Evolutionary conservation across 257 asterid species (phyloP), one percentile per base, ranked within the genome.

Genomic region (Jaltomata sinuosa): DNA sequence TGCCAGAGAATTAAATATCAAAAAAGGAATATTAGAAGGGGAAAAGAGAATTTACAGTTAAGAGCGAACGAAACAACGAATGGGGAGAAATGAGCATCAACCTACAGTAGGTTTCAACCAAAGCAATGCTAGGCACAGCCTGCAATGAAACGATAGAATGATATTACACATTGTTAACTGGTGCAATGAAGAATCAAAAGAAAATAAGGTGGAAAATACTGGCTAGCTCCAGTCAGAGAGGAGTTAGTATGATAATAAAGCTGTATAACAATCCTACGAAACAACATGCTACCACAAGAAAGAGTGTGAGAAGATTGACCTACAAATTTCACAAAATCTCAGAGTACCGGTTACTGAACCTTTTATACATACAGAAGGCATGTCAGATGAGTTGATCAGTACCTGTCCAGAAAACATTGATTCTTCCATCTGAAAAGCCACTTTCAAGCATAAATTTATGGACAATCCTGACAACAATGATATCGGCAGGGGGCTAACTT

Each of bases 321-420:
- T 22, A 10, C 14, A 45, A 42, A 40, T 57, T 40, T 40, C 34
- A 72, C 38, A 71, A 71, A 71, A 27, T 74, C 59, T 7, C 12
- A 47, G 34, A 9, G 59, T 74, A 15, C 9, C 2, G n/a, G 15
- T 74, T 45, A 25, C 38, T 15, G 32, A 45, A 25, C 25, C 1
- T 45, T 22, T 12, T 47, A 7, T 74, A 72, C 15, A 74, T 72
- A 40, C 8, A 72, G 80, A 72, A 42, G 80, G 19, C 6, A 45
- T 25, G 57, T 1, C 50, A 74, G 53, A 15, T 7, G 81, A 74
- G 36, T 74, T 74, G n/a, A 74, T 45, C 38, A 42, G 82, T 85
- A 95, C 99, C 99, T 96, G 99, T 82, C 99, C 99, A 72, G 95
- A 90, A 88, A 94, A 94, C 97, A 96, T 93, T 72, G 97, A 84